Percentiles rank a stretch among this genome's conserved stretches.
Conservation (phyloP, 2,329 filamentous ascomycete genomes). For the Colletotrichum gloeosporioides region DNA sequence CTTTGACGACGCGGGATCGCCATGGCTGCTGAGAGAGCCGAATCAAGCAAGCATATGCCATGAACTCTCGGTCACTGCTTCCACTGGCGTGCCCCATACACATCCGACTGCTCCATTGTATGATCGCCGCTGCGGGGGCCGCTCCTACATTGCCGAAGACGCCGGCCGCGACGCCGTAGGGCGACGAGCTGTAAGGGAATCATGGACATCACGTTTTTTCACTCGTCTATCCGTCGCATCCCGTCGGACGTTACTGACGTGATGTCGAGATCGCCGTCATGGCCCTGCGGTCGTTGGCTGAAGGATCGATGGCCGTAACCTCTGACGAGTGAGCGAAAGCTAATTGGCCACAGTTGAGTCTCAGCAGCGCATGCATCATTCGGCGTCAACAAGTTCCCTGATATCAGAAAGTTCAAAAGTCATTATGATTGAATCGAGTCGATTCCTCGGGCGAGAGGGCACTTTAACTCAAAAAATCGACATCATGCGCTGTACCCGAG, state of each 20-base stretch:
- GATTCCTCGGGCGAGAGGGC: background rate
- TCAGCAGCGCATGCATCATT: background rate
- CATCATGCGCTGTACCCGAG: background rate
- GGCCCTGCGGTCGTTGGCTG: background rate
- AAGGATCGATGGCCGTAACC: background rate
- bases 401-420: background rate
- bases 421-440: rapidly evolving
- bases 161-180: background rate
- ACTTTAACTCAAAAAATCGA: background rate
- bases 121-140: slow-evolving; percentile 11
- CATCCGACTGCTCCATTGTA: slow-evolving; percentile 11
- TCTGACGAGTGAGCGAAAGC: background rate
- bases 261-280: background rate
- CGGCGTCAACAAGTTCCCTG: rapidly evolving
- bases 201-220: background rate
- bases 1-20: background rate
- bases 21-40: background rate
- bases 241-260: background rate
- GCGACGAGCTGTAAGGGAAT: background rate
- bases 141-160: background rate
- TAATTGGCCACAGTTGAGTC: background rate
- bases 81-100: background rate
- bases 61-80: background rate
- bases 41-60: background rate
- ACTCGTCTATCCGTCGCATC: background rate